These are phyloP conservation scores for Ocimum tenuiflorum DNA, from an alignment of 257 asterid genomes.

Conservation along the genomic window DNA sequence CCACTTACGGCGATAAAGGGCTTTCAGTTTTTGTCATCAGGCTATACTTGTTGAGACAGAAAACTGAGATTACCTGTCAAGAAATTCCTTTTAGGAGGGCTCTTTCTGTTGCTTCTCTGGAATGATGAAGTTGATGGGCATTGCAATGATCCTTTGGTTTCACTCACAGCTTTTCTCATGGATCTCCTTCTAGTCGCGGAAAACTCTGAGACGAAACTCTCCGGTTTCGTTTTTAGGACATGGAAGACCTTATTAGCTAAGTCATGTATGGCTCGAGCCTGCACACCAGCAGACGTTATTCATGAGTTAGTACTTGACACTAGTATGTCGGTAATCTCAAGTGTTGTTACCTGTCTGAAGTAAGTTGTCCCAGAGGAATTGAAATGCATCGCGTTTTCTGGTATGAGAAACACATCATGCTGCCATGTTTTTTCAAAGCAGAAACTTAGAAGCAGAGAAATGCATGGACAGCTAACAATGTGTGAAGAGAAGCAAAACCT, in stretches of 20 bases:
- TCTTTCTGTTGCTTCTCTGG: conserved; percentile 23
- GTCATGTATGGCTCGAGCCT: conserved; percentile 80
- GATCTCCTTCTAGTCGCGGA: conserved; percentile 70
- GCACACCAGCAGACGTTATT: no score
- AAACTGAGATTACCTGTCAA: no score
- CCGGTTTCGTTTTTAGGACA: conserved; percentile 56
- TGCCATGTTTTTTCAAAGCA: conserved; percentile 27
- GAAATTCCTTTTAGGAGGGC: conserved; percentile 8
- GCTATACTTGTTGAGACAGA: no score
- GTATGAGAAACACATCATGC: conserved; percentile 76
- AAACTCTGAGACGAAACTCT: conserved; percentile 46
- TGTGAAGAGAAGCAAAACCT: conserved; percentile 39
- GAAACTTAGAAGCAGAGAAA: not conserved
- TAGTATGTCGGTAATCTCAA: no score
- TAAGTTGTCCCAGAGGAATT: conserved; percentile 59
- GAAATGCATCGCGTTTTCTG: conserved; percentile 86
- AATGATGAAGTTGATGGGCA: conserved; percentile 23
- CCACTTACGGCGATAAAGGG: no score
- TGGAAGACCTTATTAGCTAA: conserved; percentile 71
- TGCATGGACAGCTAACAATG: no score
- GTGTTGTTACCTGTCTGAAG: conserved; percentile 62
- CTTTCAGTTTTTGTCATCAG: no score
- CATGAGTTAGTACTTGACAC: no score
- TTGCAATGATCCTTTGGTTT: conserved; percentile 21
- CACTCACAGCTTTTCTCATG: conserved; percentile 40